Base-by-base conservation (phyloP, 2,329 filamentous ascomycete genomes). In the Boeremia exigua region DNA sequence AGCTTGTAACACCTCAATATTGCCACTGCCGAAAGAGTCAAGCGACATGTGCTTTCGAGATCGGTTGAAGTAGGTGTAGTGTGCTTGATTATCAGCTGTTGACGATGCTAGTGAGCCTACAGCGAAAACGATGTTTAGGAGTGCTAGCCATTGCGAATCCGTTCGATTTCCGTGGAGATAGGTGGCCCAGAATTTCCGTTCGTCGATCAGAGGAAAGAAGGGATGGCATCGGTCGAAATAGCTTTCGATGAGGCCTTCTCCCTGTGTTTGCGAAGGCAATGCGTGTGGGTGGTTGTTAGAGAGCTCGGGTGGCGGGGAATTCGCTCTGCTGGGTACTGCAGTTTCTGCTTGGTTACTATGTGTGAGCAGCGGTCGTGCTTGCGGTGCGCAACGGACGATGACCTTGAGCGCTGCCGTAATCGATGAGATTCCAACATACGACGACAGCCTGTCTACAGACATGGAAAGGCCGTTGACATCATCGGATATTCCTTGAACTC, bases 61-160 rank as follows among this genome's bases (percentile, higher is more conserved):
- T 27, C 85, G 82, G 61, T 83, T 84, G 74, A 89, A 92, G 75
- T 88, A 92, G 59, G 83, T 83, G 65, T 89, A 82, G 66, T 92
- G 89, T 52, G 82, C 85, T 59, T 85, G 84, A 68, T 90, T 88
- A 34, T 80, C 77, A 1, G 78, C 74, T 36, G 88, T 88, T 60
- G 84, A 85, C 32, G 86, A 86, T 1, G 84, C 87, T 45, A 92
- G 86, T 64, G 86, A 89, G 12, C 89, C 89, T 77, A 92, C 84
- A 4, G 88, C 88, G 61, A 91, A 88, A 4, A 92, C 88, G 78
- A 90, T 90, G 70, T 92, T 92, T 17, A 91, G 77, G 6, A 92
- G 76, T 8, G 87, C 86, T 15, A 91, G 80, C 89, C 89, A 92
- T 17, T 88, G 82, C 1, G 84, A 80, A 69, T 92, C 88, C 56